These are phyloP conservation scores for Penicillium sp. DNA, from an alignment of 2,329 filamentous ascomycete genomes.

Conservation along the genomic window DNA sequence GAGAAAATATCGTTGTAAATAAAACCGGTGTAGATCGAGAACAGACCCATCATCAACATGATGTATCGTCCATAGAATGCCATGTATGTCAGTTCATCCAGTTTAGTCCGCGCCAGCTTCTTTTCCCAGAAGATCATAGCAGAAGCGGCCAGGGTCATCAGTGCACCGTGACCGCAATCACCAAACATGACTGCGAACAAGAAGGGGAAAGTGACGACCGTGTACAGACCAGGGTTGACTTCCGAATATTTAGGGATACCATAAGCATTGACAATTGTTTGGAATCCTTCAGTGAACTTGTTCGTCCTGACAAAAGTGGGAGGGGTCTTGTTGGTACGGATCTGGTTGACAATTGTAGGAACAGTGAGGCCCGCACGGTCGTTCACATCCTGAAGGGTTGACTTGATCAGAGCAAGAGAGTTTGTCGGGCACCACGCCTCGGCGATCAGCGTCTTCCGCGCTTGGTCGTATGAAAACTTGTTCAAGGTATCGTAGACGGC, in stretches of 20 bases:
- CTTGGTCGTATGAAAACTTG: constrained; percentile 92
- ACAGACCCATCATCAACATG: constrained; percentile 95
- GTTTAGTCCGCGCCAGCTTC: constrained; percentile 75
- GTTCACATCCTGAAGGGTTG: constrained; percentile 93
- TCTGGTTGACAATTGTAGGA: constrained; percentile 97
- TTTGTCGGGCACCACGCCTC: constrained; percentile 97
- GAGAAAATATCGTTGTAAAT: constrained; percentile 99
- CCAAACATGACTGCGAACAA: constrained; percentile 99
- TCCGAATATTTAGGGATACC: constrained; percentile 96
- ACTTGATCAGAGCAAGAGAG: constrained; percentile 81
- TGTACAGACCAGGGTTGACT: constrained; percentile 91
- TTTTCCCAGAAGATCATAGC: constrained; percentile 98
- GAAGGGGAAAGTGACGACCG: constrained; percentile 98
- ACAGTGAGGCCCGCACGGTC: constrained; percentile 94
- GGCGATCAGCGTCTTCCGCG: constrained; percentile 91
- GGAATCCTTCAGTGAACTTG: constrained; percentile 96
- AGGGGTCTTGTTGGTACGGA: constrained; percentile 93
- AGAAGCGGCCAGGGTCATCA: constrained; percentile 78
- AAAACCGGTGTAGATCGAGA: constrained; percentile 94
- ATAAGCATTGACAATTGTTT: constrained; percentile 98
- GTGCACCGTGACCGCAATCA: constrained; percentile 87
- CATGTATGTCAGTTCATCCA: constrained; percentile 97
- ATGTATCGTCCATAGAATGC: constrained; percentile 99
- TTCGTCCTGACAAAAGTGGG: constrained; percentile 98
- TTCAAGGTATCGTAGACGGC: constrained; percentile 94